Base-by-base conservation (phyloP, 768 basidiomycete genomes). In the Boletus reticulatus region DNA sequence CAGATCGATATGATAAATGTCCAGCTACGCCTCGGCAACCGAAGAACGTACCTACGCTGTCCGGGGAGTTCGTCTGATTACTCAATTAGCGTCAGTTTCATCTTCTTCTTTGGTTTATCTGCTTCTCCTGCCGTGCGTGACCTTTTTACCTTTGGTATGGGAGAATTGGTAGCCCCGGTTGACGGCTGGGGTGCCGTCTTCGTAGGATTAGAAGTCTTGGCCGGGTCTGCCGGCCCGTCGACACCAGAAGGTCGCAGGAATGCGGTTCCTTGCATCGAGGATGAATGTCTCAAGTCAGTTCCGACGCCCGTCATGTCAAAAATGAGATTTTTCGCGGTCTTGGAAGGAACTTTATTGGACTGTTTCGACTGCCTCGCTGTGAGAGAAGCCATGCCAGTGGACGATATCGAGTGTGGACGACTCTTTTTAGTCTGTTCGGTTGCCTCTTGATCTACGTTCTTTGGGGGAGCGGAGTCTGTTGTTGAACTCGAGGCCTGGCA, bases 251-350 rank as follows among this genome's bases (percentile, higher is more conserved):
- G 67, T 5, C 61, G 65, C 22, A 68, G 20, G 56, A 68, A 68
- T 0, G 56, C 20, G 6, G 52, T 11, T 39, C 22, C 50, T 50
- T 48, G 58, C 20, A 50, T 43, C 24, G 68, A 50, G 27, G 68
- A 55, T 42, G 70, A 65, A 27, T 70, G 56, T 36, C 76, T 76
- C 48, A 84, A 59, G 69, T 85, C 83, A 43, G 73, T 69, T 16
- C 82, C 83, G 31, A 83, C 80, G 16, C 75, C 76, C 6, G 70
- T 63, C 50, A 63, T 78, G 58, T 82, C 78, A 59, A 78, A 78
- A 14, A 84, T 75, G 24, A 76, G 55, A 38, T 78, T 69, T 56
- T 73, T 74, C 2, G 80, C 81, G 17, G 75, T 70, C 62, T 76
- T 78, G 48, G 70, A 57, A 44, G 63, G 58, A 42, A 67, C 62